Evolutionary conservation across 352 stramenopile genomes (phyloP), one percentile per base, ranked within the genome.

Genomic region (Pythium periplocum): DNA sequence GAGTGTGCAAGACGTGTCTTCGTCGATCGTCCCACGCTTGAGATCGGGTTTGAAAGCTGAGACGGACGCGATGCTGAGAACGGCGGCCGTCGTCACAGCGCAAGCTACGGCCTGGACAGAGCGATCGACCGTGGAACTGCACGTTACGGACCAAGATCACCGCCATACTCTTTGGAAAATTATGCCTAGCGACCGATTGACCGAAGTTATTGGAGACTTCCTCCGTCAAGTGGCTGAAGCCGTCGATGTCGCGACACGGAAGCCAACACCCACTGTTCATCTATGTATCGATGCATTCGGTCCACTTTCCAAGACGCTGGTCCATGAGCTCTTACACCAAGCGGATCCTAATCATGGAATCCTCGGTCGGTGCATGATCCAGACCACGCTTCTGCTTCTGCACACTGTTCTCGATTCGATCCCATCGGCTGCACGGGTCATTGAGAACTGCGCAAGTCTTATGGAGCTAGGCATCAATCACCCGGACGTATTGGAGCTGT

Each of bases 281-380:
- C 11, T 78, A 3, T 78, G 69, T 46, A 67, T 47, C n/a, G 66
- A 75, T 43, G 53, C 51, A 12, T 52, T 75, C 30, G 59, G 48
- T 1, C 43, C 38, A 2, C 31, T 41, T 42, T 47, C 55, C 2
- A 48, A 46, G 7, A 38, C 43, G 1, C 30, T 61, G 40, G 45
- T 64, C 6, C 17, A 26, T 26, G 17, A 26, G 17, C 17, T 26
- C 17, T 26, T 26, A 26, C 17, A 0, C 17, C 17, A 26, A 26
- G 17, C 17, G 17, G 17, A 26, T 26, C 17, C 17, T 26, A 26
- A 26, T 26, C 17, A 26, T 6, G 11, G 52, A 32, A 53, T 71
- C 26, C 40, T 61, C 0, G 49, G 54, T 30, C 56, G 63, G 2
- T 78, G 69, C 30, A 64, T 78, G 54, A 65, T 72, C 51, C 66